Percentiles rank a stretch among this genome's conserved stretches.
Conservation (phyloP, 257 asterid species). For the Salvia splendens region DNA sequence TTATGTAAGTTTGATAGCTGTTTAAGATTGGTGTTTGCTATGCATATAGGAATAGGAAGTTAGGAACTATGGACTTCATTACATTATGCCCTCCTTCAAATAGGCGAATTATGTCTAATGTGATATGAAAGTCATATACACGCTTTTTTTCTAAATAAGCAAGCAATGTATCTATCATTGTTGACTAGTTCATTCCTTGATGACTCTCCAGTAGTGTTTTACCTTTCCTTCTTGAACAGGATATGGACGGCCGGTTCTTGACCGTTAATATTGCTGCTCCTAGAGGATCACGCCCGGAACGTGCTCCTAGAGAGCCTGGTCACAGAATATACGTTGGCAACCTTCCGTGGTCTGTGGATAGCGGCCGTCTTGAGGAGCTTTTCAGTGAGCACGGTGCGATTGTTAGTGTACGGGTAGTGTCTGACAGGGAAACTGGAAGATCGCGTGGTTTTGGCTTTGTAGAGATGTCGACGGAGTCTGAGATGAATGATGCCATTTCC, state of each 20-base stretch:
- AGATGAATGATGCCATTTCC: slow-evolving; percentile 84
- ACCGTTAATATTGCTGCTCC: slow-evolving; percentile 86
- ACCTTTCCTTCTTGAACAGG: slow-evolving; percentile 48
- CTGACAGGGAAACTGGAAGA: slow-evolving; percentile 75
- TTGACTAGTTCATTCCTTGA: not conserved
- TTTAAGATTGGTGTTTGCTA: not conserved
- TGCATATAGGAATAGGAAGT: no score
- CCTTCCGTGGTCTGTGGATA: slow-evolving; percentile 78
- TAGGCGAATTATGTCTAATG: no score
- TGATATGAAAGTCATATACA: no score
- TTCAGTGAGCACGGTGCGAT: slow-evolving; percentile 89
- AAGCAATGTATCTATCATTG: not conserved
- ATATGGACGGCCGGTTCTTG: slow-evolving; percentile 64
- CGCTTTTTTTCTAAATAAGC: not conserved
- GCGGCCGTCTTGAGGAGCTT: slow-evolving; percentile 64
- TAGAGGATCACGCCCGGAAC: slow-evolving; percentile 73
- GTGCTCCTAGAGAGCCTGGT: slow-evolving; percentile 57
- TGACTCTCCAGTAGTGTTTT: not conserved
- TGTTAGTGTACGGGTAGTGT: slow-evolving; percentile 64
- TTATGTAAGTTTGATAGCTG: slow-evolving; percentile 55
- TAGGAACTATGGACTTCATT: not conserved
- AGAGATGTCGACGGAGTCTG: slow-evolving; percentile 71
- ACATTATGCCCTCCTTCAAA: not conserved
- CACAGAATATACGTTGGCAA: slow-evolving; percentile 84
- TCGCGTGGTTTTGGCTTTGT: slow-evolving; percentile 98